Percentiles rank a stretch among this genome's conserved stretches.
Conservation (phyloP, 192 early-diverging fungal genomes). For the Phlyctochytrium arcticum region DNA sequence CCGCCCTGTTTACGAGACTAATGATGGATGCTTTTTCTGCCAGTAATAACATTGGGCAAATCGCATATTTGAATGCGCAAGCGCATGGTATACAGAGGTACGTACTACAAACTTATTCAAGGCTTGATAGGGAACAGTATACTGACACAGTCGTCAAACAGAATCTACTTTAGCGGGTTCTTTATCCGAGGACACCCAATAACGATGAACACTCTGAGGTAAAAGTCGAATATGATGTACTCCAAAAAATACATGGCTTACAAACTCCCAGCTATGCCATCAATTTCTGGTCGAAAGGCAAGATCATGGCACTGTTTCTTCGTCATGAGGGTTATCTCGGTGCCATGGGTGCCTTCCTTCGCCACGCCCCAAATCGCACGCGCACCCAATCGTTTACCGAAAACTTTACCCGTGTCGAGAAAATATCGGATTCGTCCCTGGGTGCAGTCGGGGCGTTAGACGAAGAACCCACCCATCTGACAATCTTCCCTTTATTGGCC, state of each 20-base stretch:
- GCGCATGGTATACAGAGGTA: constrained; percentile 72
- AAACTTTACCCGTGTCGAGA: constrained; percentile 68
- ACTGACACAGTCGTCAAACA: too few species aligned
- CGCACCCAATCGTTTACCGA: constrained; percentile 68
- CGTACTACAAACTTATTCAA: too few species aligned
- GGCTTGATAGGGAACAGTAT: too few species aligned
- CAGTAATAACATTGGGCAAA: constrained; percentile 98
- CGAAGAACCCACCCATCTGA: constrained; percentile 44
- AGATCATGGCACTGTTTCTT: constrained; percentile 90
- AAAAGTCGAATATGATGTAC: too few species aligned
- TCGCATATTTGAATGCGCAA: constrained; percentile 94
- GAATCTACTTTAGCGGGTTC: constrained; percentile 97
- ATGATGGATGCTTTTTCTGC: too few species aligned
- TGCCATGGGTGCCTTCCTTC: constrained; percentile 83
- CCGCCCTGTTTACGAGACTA: too few species aligned
- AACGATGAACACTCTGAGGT: constrained; percentile 94
- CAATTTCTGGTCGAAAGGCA: constrained; percentile 94
- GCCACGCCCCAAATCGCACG: constrained; percentile 27
- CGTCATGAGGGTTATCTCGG: constrained; percentile 98
- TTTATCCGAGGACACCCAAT: constrained; percentile 95
- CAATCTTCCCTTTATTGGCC: constrained; percentile 59
- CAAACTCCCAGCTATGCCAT: constrained; percentile 70
- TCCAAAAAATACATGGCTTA: too few species aligned
- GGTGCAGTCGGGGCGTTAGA: constrained; percentile 68
- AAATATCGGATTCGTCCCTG: constrained; percentile 48